Evolutionary conservation across 371 early-diverging fungal genomes (phyloP).

Genomic region (Apophysomyces sp.): DNA sequence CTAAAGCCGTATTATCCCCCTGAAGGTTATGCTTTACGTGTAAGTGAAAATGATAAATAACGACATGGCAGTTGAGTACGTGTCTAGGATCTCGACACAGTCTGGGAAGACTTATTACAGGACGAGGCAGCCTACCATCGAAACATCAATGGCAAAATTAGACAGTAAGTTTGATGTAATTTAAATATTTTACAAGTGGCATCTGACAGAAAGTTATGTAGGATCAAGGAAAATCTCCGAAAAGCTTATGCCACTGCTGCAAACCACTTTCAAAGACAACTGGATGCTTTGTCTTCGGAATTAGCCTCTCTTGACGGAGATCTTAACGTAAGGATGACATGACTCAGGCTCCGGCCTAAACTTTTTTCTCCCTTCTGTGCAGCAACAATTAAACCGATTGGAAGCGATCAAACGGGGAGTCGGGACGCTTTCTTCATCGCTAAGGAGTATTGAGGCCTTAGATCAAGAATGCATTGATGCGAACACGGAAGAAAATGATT

Average conservation of each 20-base stretch:
- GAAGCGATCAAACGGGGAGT: slow-evolving; percentile 36
- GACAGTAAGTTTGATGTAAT: slow-evolving; percentile 68
- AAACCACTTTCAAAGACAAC: slow-evolving; percentile 67
- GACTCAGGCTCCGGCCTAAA: not conserved
- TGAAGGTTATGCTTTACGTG: slow-evolving; percentile 61
- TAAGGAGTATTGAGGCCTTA: slow-evolving; percentile 60
- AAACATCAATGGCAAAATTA: slow-evolving; percentile 75
- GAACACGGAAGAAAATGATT: slow-evolving; percentile 91
- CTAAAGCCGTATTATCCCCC: slow-evolving; percentile 84
- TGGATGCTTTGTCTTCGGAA: slow-evolving; percentile 67
- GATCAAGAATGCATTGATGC: slow-evolving; percentile 79
- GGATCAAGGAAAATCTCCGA: slow-evolving; percentile 76
- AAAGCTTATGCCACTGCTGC: slow-evolving; percentile 75
- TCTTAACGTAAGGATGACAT: slow-evolving; percentile 40
- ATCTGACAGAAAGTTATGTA: slow-evolving; percentile 15
- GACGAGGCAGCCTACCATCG: slow-evolving; percentile 80
- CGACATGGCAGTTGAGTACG: no score
- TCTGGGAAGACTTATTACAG: slow-evolving; percentile 70
- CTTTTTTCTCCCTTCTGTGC: not conserved
- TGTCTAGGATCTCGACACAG: slow-evolving; percentile 70
- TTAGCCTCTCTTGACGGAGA: slow-evolving; percentile 73
- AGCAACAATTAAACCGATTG: slow-evolving; percentile 71
- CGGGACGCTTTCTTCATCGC: slow-evolving; percentile 50
- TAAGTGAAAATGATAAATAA: slow-evolving; percentile 9
- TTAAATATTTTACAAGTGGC: not conserved